Evolutionary conservation across 768 basidiomycete species (phyloP), one percentile per base, ranked within the genome.

Genomic region (Kwoniella sp.): DNA sequence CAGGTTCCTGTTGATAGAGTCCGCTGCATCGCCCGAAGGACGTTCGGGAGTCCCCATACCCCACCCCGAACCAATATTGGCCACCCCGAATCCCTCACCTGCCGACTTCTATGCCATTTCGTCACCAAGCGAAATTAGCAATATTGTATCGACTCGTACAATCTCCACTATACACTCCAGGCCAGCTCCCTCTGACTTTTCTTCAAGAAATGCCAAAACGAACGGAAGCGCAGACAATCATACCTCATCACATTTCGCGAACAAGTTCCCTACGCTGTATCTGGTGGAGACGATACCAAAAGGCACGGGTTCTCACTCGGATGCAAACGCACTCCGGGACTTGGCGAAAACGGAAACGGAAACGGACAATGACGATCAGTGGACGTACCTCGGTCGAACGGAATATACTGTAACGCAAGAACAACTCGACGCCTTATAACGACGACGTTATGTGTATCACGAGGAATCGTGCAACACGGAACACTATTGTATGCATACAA

Each of bases 1-100:
- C 13, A 67, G 79, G 8, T 80, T 80, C 65, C n/a, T 80, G 30
- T 63, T 80, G 76, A 11, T 65, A 62, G 20, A 65, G 31, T 31
- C n/a, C 13, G 3, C 31, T 34, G 2, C 30, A 48, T 11, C n/a
- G n/a, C 12, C 1, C 29, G 15, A n/a, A 1, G n/a, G 15, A 28
- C 28, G n/a, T 29, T 5, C 4, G 13, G n/a, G 23, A 37, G 48
- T 7, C 23, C 17, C 22, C 13, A 17, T n/a, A 23, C 15, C 1
- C 8, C 30, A 8, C 38, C 53, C 22, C 41, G 41, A 45, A 45
- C 41, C 41, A 9, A 17, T 11, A 3, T 45, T 20, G 8, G 41
- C 41, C 4, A 45, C 8, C 20, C 41, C 41, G 9, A 45, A 45
- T 17, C 55, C 63, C 17, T n/a, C 7, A 30, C 56, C 56, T 2